Base-by-base conservation (phyloP, 495 filamentous ascomycete species). In the Xylaria bambusicola region DNA sequence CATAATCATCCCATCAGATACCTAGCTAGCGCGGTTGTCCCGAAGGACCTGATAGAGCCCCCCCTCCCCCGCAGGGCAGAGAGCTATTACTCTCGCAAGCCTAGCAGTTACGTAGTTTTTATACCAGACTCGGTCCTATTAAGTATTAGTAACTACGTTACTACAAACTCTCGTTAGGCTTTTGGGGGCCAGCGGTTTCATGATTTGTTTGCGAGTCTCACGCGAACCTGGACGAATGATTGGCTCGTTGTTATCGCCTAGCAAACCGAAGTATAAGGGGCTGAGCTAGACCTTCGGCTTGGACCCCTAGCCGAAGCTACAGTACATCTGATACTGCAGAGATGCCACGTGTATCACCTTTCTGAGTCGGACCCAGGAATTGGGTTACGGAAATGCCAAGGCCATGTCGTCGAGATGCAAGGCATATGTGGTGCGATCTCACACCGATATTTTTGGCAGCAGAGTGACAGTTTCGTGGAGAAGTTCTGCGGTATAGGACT, bases 311-410 rank as follows among this genome's bases (percentile, higher is more conserved):
- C 29, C 2, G n/a, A 6, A 9, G 20, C 29, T 9, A 20, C 23
- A 21, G 29, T 24, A 15, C 24, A 47, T 53, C 33, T 31, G 9
- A 31, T 7, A 18, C 13, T 38, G 38, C 52, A 36, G 53, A 33
- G 44, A 10, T 56, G 53, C 31, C 54, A 57, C 54, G 54, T 57
- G 54, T 38, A 35, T 4, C 21, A 27, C 38, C 29, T 4, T 23
- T 20, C 41, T 42, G 53, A 55, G n/a, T 35, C 27, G 10, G 33
- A 38, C 35, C 49, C 31, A 4, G 40, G 26, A 5, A 47, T 21
- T 23, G 17, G 17, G 20, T n/a, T 9, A 47, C 53, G 29, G 41
- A 4, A 55, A 45, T 26, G 41, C 53, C 29, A 56, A 56, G 41
- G 2, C 33, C 20, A 7, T 38, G 23, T 12, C 33, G 12, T 47